These are phyloP conservation scores for Anthracocystis setariae DNA, from an alignment of 1,284 basidiomycete genomes.

Conservation along the genomic window DNA sequence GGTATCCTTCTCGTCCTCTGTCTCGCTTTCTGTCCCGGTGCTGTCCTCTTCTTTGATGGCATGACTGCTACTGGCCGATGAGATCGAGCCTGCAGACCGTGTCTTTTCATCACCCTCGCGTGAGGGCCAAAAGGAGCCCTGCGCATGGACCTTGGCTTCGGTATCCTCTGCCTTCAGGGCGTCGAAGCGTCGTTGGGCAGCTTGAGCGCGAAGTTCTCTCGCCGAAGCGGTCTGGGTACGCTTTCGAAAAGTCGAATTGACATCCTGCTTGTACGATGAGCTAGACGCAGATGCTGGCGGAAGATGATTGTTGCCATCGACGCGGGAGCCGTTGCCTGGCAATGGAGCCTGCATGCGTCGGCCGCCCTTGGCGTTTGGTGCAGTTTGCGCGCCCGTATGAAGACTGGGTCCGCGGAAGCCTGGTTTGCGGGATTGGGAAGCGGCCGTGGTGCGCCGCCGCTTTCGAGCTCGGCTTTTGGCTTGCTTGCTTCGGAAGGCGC, in stretches of 20 bases:
- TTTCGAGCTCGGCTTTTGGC: slow-evolving; percentile 19
- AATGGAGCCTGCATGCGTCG: slow-evolving; percentile 29
- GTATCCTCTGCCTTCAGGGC: slow-evolving; percentile 11
- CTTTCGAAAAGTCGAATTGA: slow-evolving; percentile 58
- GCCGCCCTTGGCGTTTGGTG: slow-evolving; percentile 41
- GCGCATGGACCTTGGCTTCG: neutral
- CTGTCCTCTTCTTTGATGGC: slow-evolving; percentile 15
- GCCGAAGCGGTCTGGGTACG: slow-evolving; percentile 35
- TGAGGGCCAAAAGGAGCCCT: slow-evolving; percentile 10
- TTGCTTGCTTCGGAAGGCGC: slow-evolving; percentile 42
- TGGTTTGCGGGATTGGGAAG: slow-evolving; percentile 16
- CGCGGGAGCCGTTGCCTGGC: slow-evolving; percentile 44
- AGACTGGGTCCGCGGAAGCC: slow-evolving; percentile 48
- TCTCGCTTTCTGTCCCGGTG: slow-evolving; percentile 20
- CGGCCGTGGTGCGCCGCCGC: slow-evolving; percentile 17
- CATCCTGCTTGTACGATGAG: slow-evolving; percentile 47
- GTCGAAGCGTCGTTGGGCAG: slow-evolving; percentile 32
- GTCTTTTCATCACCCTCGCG: neutral
- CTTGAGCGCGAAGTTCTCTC: slow-evolving; percentile 45
- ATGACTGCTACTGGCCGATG: neutral
- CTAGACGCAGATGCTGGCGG: slow-evolving; percentile 37
- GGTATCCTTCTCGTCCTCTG: slow-evolving; percentile 26
- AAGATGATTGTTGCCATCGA: slow-evolving; percentile 49
- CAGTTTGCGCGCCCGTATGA: slow-evolving; percentile 58
- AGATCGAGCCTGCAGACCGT: neutral